Evolutionary conservation across 768 basidiomycete genomes (phyloP), one percentile per base, ranked within the genome.

Genomic region (Cystobasidium ongulense): DNA sequence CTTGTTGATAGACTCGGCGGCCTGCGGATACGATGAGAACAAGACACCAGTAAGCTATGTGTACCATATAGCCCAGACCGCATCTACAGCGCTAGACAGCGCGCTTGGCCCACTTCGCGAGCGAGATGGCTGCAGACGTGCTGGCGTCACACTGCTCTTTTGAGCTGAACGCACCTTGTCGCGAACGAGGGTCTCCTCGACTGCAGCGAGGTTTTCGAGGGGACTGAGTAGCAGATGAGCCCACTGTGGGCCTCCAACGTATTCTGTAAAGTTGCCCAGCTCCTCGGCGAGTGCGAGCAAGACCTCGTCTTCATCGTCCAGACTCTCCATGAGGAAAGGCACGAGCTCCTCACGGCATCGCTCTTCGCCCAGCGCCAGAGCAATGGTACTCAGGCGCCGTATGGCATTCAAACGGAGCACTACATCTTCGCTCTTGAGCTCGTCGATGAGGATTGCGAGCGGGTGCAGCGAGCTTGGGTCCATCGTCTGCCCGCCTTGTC

Each of bases 291-390:
- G 84, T 4, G 94, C 95, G 54, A 99, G 85, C 50, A 99, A 84
- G 35, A 99, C 94, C 80, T 99, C 96, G 81, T 99, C 96, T 82
- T 99, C 96, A 79, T 99, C 96, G 81, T 99, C 96, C 77, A 99
- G 88, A n/a, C 92, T 94, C 80, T 99, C 95, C 83, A 93, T 92
- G 67, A 99, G 87, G 84, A 99, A 99, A 0, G 93, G 91, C 75
- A 99, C 87, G 77, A 99, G 87, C 81, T 99, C 96, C 70, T 92
- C 90, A 76, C 95, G 87, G 29, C 94, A 91, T 78, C 96, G 90
- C 84, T 94, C 90, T 52, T 92, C 88, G 5, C 96, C 95, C 64
- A 99, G 86, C 21, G 96, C 96, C 75, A 99, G 86, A 4, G 95
- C 95, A 82, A 99, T 99, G 61, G 96, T 99, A 64, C 93, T 92